Evolutionary conservation across 2,329 filamentous ascomycete genomes (phyloP), one percentile per base, ranked within the genome.

Genomic region (Penicillium sp.): DNA sequence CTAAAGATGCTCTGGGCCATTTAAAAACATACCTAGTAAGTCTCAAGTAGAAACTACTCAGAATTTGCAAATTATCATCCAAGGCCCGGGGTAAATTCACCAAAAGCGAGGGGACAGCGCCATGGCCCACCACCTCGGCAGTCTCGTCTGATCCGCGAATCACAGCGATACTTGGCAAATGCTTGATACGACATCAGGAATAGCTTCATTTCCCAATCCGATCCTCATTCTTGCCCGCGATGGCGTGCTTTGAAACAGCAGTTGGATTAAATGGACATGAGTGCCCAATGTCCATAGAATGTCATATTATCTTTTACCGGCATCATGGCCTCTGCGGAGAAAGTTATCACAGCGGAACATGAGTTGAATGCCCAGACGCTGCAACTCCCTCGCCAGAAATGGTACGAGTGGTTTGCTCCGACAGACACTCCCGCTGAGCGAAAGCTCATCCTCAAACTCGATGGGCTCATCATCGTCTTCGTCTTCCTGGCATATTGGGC

Each of bases 331-430:
- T 6, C 24, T 6, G 24, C 24, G 24, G 24, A 27, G 24, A 27
- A 27, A 27, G 24, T 27, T 6, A 27, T 27, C 24, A 27, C 24
- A 27, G 24, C 24, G 24, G 24, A 27, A 27, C 5, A 27, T 27
- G 24, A 27, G 24, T 8, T 27, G 24, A 27, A 27, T 27, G 8
- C 4, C 24, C 24, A 27, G 8, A 4, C 24, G 24, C 24, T 27
- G 24, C 24, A 27, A 27, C 5, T 8, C 24, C 24, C 24, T 27
- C 24, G 52, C 24, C 58, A 61, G 42, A 57, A 57, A 55, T 61
- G 56, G 58, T 55, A 61, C 45, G 48, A 59, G 18, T 61, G 59
- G 59, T 61, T 59, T 47, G 59, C 57, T 7, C 57, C 57, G 27
- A 58, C 57, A 1, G 59, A 61, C 45, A 59, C 59, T 1, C 59